Conservation (phyloP, 345 rosid genomes). For the Lenwebbia sp. region DNA sequence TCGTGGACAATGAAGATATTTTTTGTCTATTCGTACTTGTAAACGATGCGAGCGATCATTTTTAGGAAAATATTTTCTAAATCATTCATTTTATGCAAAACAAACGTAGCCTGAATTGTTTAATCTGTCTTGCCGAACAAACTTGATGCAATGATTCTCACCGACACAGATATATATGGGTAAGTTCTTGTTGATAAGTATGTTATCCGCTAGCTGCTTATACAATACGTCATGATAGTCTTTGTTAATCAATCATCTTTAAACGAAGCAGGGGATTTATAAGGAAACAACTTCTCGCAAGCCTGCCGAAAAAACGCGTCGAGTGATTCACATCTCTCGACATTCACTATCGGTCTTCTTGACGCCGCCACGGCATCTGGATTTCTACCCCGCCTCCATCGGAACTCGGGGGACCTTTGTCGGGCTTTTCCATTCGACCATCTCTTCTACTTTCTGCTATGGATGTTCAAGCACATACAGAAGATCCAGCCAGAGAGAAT, state of each 20-base stretch:
- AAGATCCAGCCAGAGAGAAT: too few relatives aligned
- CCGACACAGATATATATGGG: rapidly evolving
- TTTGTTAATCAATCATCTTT: too few relatives aligned
- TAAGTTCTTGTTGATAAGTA: neutral
- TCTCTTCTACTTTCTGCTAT: neutral
- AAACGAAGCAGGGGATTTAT: too few relatives aligned
- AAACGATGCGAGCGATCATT: rapidly evolving
- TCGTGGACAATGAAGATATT: neutral
- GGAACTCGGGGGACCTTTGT: too few relatives aligned
- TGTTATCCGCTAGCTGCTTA: neutral
- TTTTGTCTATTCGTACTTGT: rapidly evolving
- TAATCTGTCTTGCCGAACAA: rapidly evolving
- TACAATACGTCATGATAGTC: neutral
- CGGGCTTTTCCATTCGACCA: neutral
- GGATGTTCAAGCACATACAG: rapidly evolving
- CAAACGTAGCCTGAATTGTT: neutral
- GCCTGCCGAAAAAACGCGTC: too few relatives aligned
- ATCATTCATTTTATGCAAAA: neutral
- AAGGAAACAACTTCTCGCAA: too few relatives aligned
- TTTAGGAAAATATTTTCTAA: rapidly evolving
- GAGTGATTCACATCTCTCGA: too few relatives aligned
- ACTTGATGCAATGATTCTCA: neutral
- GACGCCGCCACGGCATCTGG: too few relatives aligned
- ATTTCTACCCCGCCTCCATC: too few relatives aligned
- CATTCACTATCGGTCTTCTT: too few relatives aligned